A percentile compares a stretch with the other conserved stretches of the same genome.
phyloP scores from a whole-genome alignment of 257 asterid species.

The Solanum paucissectum region DNA sequence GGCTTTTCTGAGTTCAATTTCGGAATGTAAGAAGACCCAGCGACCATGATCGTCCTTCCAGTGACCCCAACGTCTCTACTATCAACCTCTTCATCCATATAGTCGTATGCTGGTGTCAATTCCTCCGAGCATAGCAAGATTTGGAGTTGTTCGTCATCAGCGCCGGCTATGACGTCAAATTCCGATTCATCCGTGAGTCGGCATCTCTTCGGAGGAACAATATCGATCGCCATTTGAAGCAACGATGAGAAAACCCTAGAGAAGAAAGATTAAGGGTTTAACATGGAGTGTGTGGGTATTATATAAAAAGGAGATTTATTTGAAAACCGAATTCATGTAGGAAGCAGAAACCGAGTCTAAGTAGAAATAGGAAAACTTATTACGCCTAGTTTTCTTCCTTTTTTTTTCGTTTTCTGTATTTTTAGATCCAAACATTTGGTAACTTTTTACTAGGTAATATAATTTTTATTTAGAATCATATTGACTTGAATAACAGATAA shows the following conservation, averaged over 20 bases:
- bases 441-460: background rate
- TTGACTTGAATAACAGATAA: too few species aligned
- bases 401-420: background rate
- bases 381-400: background rate
- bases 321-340: background rate
- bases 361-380: background rate
- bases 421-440: background rate
- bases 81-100: background rate
- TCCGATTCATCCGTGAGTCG: background rate
- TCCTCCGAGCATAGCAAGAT: background rate
- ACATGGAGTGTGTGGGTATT: background rate
- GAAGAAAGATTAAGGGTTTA: background rate
- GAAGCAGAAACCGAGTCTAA: background rate
- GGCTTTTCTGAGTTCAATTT: constrained; percentile 2
- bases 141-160: background rate
- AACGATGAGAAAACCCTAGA: background rate
- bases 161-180: background rate
- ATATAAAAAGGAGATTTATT: background rate
- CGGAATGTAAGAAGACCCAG: constrained; percentile 18
- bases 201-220: background rate
- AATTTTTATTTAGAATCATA: background rate
- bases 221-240: background rate
- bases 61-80: too few species aligned
- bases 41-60: background rate
- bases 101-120: background rate